Conservation (phyloP, 768 basidiomycete genomes). For the Kwoniella pini region DNA sequence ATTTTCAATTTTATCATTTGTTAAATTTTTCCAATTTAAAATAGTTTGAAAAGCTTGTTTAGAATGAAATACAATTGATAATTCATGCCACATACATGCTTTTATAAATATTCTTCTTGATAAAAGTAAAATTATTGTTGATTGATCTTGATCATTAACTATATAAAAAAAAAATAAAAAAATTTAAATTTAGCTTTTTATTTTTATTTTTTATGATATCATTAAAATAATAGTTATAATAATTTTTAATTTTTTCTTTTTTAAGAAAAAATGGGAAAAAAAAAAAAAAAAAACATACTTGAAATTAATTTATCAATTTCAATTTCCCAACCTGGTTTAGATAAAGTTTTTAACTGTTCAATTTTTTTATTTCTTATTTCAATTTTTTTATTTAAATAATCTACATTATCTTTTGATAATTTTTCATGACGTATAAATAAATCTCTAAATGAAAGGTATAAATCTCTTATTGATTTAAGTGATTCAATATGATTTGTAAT, state of each 20-base stretch:
- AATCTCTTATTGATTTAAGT: constrained; percentile 71
- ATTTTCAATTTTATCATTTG: constrained; percentile 71
- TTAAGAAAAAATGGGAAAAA: too few relatives aligned
- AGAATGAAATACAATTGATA: constrained; percentile 89
- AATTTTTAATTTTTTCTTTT: too few relatives aligned
- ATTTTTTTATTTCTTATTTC: constrained; percentile 74
- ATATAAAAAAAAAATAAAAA: constrained; percentile 13
- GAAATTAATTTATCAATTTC: constrained; percentile 73
- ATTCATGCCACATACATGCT: constrained; percentile 92
- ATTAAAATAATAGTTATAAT: too few relatives aligned
- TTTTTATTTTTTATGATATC: too few relatives aligned
- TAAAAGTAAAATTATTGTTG: constrained; percentile 70
- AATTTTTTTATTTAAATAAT: constrained; percentile 81
- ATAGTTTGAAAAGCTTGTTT: constrained; percentile 81
- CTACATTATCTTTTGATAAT: constrained; percentile 84
- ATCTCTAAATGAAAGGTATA: constrained; percentile 84
- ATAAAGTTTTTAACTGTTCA: constrained; percentile 67
- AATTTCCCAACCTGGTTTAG: constrained; percentile 81
- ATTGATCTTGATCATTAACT: constrained; percentile 81
- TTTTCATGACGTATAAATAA: constrained; percentile 79
- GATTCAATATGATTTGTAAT: constrained; percentile 44
- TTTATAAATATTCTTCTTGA: constrained; percentile 82
- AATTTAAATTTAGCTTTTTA: too few relatives aligned
- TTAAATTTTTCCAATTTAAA: constrained; percentile 70
- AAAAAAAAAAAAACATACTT: constrained; percentile 21